Conservation (phyloP, 139 green algal genomes). For the Micractinium sp. region DNA sequence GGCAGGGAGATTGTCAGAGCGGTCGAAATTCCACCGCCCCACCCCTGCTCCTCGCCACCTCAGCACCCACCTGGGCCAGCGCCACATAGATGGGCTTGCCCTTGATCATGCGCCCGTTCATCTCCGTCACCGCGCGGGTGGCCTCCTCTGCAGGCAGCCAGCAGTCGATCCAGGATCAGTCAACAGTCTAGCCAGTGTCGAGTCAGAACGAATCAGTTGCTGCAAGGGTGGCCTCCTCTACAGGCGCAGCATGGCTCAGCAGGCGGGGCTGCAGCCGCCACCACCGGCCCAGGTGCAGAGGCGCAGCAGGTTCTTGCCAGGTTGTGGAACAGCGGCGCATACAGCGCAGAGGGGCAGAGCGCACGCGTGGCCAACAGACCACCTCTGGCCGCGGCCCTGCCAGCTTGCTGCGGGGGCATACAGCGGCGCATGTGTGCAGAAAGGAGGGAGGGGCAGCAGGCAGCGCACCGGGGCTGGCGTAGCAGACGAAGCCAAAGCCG, state of each 20-base stretch:
- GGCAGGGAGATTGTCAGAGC: background rate
- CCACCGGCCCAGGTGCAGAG: too few relatives aligned
- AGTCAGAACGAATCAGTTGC: too few relatives aligned
- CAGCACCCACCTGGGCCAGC: slow-evolving; percentile 62
- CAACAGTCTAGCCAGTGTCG: background rate
- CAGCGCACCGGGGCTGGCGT: slow-evolving; percentile 56
- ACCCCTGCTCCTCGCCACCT: background rate
- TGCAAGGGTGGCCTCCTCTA: too few relatives aligned
- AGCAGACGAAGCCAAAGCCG: slow-evolving; percentile 96
- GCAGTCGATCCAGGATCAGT: background rate
- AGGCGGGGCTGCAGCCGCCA: background rate
- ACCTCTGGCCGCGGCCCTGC: too few relatives aligned
- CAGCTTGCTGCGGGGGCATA: too few relatives aligned
- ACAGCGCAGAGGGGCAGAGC: background rate
- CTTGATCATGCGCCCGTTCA: slow-evolving; percentile 82
- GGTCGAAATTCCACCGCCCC: too few relatives aligned
- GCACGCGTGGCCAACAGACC: too few relatives aligned
- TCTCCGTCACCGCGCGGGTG: slow-evolving; percentile 84
- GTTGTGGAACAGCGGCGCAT: background rate
- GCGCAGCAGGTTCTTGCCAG: background rate
- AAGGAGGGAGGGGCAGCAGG: too few relatives aligned
- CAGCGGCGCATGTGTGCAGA: too few relatives aligned
- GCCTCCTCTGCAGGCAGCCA: slow-evolving; percentile 71
- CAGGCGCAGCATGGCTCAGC: background rate
- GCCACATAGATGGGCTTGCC: slow-evolving; percentile 94